Evolutionary conservation across 345 rosid genomes (phyloP).

Genomic region (Heritiera fomes): DNA sequence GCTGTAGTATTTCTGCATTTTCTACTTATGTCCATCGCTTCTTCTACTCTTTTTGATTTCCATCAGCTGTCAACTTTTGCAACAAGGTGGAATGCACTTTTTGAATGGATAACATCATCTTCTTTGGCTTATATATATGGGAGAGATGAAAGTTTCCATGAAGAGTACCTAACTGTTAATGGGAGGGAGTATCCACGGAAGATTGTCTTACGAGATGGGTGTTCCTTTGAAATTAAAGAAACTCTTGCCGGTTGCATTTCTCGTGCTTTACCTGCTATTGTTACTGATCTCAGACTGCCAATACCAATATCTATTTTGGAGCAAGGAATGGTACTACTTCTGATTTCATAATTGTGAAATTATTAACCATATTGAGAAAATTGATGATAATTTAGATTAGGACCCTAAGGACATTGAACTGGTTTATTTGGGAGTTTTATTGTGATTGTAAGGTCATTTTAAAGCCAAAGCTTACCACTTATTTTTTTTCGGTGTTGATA

Average conservation of each 20-base stretch:
- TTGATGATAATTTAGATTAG: slow-evolving; percentile 19
- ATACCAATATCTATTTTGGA: slow-evolving; percentile 71
- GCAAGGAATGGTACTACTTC: slow-evolving; percentile 63
- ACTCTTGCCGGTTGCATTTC: slow-evolving; percentile 74
- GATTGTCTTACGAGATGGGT: slow-evolving; percentile 56
- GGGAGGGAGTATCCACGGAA: slow-evolving; percentile 68
- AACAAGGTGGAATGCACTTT: slow-evolving; percentile 81
- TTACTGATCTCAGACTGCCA: slow-evolving; percentile 64
- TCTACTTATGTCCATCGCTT: slow-evolving; percentile 1
- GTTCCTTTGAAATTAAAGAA: slow-evolving; percentile 82
- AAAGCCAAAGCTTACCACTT: background rate
- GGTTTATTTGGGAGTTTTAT: background rate
- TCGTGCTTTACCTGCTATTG: slow-evolving; percentile 75
- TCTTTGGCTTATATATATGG: slow-evolving; percentile 86
- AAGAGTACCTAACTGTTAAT: slow-evolving; percentile 62
- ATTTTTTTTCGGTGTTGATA: no score
- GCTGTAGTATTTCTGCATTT: background rate
- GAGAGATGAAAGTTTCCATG: slow-evolving; percentile 70
- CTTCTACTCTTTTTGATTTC: background rate
- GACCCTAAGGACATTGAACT: background rate
- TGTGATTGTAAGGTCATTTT: background rate
- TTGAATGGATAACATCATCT: slow-evolving; percentile 91
- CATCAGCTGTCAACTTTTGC: slow-evolving; percentile 80
- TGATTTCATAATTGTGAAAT: slow-evolving; percentile 12
- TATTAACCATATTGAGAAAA: background rate